Evolutionary conservation across 2,329 filamentous ascomycete genomes (phyloP).

Genomic region (Trichoderma atroviride): DNA sequence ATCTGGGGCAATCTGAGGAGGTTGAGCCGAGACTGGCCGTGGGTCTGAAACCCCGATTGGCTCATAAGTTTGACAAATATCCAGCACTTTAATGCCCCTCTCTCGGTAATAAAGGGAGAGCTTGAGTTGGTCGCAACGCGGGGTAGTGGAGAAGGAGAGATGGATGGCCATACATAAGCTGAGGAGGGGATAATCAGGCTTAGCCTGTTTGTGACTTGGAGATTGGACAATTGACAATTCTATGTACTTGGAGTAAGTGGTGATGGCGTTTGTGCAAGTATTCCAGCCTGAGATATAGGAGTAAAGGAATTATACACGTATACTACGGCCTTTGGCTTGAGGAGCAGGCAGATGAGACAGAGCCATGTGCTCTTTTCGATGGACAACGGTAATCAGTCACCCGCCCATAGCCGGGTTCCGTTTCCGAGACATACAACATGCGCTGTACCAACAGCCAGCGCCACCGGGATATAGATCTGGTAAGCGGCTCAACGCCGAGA

Average conservation of each 20-base stretch:
- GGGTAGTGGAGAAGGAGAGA: slow-evolving; percentile 22
- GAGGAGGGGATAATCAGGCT: background rate
- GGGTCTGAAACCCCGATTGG: slow-evolving; percentile 16
- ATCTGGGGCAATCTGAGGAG: slow-evolving; percentile 16
- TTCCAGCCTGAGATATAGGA: background rate
- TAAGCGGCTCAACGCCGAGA: background rate
- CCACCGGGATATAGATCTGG: background rate
- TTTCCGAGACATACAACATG: background rate
- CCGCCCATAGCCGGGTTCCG: background rate
- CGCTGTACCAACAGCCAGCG: background rate
- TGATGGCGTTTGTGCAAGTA: background rate
- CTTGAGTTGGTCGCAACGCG: background rate
- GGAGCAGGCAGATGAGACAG: background rate
- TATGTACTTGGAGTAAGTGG: background rate
- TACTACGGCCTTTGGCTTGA: background rate
- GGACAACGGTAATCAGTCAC: background rate
- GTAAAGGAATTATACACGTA: background rate
- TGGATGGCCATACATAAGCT: background rate
- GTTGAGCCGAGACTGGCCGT: slow-evolving; percentile 25
- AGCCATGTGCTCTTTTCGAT: background rate
- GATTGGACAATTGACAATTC: background rate
- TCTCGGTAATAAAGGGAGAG: slow-evolving; percentile 8
- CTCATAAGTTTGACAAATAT: background rate
- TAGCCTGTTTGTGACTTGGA: background rate
- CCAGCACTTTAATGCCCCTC: slow-evolving; percentile 13